Evolutionary conservation across 805 yeast species (phyloP).

Genomic region (Brettanomyces nanus): DNA sequence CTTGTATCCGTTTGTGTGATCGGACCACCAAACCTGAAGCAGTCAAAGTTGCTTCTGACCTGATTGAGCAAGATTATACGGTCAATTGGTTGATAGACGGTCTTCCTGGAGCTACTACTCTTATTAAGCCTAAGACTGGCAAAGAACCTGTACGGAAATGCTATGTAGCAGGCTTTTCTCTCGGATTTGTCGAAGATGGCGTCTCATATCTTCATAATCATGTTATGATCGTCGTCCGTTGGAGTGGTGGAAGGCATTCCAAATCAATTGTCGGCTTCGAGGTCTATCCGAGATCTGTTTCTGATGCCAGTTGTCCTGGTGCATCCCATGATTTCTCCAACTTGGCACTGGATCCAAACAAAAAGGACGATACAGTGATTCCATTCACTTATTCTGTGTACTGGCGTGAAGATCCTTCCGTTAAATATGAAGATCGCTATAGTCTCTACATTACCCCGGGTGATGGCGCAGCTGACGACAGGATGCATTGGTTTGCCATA

Average conservation of each 20-base stretch:
- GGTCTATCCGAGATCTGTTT: slow-evolving; percentile 77
- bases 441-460: slow-evolving; percentile 39
- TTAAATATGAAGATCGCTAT: slow-evolving; percentile 68
- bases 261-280: slow-evolving; percentile 81
- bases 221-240: slow-evolving; percentile 71
- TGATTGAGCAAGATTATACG: slow-evolving; percentile 63
- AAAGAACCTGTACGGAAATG: slow-evolving; percentile 42
- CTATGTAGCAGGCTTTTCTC: slow-evolving; percentile 80
- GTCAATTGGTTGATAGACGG: slow-evolving; percentile 82
- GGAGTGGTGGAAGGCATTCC: slow-evolving; percentile 29
- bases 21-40: slow-evolving; percentile 46
- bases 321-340: slow-evolving; percentile 52
- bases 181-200: slow-evolving; percentile 62
- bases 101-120: slow-evolving; percentile 83
- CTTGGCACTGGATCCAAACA: slow-evolving; percentile 40
- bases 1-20: slow-evolving; percentile 64
- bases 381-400: slow-evolving; percentile 82
- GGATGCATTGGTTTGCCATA: slow-evolving; percentile 72
- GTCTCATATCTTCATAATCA: slow-evolving; percentile 67
- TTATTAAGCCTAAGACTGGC: slow-evolving; percentile 46
- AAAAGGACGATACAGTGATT: slow-evolving; percentile 35
- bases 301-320: slow-evolving; percentile 65
- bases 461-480: slow-evolving; percentile 37
- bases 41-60: slow-evolving; percentile 45
- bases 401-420: slow-evolving; percentile 73